phyloP scores from a whole-genome alignment of 352 stramenopile genomes.

The Thalassiosira gravida region DNA sequence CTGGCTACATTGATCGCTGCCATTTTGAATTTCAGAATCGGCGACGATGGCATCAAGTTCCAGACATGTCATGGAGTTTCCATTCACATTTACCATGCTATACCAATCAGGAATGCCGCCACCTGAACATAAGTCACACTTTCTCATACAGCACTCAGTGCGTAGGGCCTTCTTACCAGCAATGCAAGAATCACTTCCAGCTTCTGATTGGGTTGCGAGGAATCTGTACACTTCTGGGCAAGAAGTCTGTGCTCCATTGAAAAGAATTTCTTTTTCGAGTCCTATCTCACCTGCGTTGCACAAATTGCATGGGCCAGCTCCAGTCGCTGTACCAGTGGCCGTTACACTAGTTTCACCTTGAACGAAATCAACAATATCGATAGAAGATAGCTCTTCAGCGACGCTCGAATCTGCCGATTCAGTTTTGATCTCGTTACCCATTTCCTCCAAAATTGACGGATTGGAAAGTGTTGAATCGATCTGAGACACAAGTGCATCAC shows the following conservation, averaged over 20 bases:
- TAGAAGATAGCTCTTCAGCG: slow-evolving; percentile 23
- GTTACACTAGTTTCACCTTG: slow-evolving; percentile 17
- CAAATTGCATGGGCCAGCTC: slow-evolving; percentile 56
- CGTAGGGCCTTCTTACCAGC: slow-evolving; percentile 55
- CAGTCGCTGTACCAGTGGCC: slow-evolving; percentile 7
- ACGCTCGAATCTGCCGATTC: slow-evolving; percentile 36
- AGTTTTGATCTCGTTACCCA: slow-evolving; percentile 8
- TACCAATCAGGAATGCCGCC: slow-evolving; percentile 68
- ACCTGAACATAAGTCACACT: slow-evolving; percentile 63
- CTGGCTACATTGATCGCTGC: slow-evolving; percentile 49
- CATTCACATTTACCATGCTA: slow-evolving; percentile 57
- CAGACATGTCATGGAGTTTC: slow-evolving; percentile 65
- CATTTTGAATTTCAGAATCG: slow-evolving; percentile 53
- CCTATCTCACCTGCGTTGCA: slow-evolving; percentile 56
- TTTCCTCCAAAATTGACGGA: slow-evolving; percentile 18
- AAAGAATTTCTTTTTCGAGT: slow-evolving; percentile 47
- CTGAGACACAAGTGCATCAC: slow-evolving; percentile 10
- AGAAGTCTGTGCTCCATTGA: slow-evolving; percentile 66
- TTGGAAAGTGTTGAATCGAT: slow-evolving; percentile 21
- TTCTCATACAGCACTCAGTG: slow-evolving; percentile 54
- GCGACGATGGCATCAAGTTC: slow-evolving; percentile 56
- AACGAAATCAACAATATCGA: slow-evolving; percentile 20
- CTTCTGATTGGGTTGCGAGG: slow-evolving; percentile 53
- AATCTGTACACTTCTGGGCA: slow-evolving; percentile 62
- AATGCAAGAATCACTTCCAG: slow-evolving; percentile 53